Evolutionary conservation across 805 yeast species (phyloP), one percentile per base, ranked within the genome.

Genomic region (Lachancea meyersii): DNA sequence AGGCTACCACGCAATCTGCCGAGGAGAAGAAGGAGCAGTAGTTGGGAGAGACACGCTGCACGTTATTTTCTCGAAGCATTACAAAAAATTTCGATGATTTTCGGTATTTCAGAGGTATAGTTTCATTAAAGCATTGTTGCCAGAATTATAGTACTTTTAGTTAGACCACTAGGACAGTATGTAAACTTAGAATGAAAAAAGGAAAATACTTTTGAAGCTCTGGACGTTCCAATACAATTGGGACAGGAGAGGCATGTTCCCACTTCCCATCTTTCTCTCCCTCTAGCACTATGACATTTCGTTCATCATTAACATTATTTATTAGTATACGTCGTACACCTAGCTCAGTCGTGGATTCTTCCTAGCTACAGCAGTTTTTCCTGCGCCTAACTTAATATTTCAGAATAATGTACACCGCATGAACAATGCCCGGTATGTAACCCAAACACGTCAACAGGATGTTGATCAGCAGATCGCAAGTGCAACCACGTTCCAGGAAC

Each of bases 371-470:
- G 16, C n/a, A 19, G 14, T 24, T 9, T 24, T 23, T 24, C 37
- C 8, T 36, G 16, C 32, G 7, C 28, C 26, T 36, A n/a, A n/a
- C n/a, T 37, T 44, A 61, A 28, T 54, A 51, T 47, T 46, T 54
- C 38, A 45, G 50, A 32, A 78, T 76, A 42, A 79, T 64, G 54
- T 74, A 79, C 35, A 79, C 60, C 4, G 83, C 82, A 49, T 79
- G 82, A 40, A 78, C 64, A 39, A 78, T 75, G 53, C 83, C 88
- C 7, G 91, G 91, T 57, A 82, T 72, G 66, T 77, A 82, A 45
- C 87, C 89, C 38, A 82, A 70, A 41, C 77, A 58, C 32, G 86
- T 79, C 60, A 82, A 72, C 35, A 82, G 46, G 48, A 80, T 65
- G 65, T 80, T 80, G 57, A 62, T 24, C 54, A 64, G 27, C 55